These are phyloP conservation scores for Polytrichum formosum DNA, from an alignment of 225 moss, liverwort and hornwort genomes.

Conservation along the genomic window DNA sequence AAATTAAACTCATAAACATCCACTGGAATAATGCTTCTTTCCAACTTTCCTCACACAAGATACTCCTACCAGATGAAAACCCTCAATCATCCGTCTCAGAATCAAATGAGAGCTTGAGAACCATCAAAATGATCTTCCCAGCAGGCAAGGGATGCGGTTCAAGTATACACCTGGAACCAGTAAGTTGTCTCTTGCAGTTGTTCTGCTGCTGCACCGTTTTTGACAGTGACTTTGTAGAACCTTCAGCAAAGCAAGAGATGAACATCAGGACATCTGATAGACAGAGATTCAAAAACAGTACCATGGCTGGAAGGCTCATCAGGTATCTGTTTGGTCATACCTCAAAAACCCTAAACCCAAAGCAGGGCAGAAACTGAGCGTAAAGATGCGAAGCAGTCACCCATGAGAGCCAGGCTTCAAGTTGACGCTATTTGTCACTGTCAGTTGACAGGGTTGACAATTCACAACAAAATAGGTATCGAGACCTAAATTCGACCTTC, in stretches of 20 bases:
- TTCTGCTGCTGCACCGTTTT: neutral
- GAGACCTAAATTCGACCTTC: conserved; percentile 2
- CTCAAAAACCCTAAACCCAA: neutral
- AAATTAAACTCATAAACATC: neutral
- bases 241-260: conserved; percentile 21
- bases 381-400: neutral
- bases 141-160: neutral
- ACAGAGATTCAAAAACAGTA: neutral
- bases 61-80: neutral
- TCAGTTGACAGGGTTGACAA: neutral
- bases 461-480: neutral
- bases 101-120: neutral
- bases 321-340: neutral
- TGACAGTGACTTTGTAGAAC: conserved; percentile 45
- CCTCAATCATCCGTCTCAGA: neutral
- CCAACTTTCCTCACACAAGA: neutral
- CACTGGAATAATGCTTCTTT: neutral
- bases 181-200: conserved; percentile 24
- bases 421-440: neutral
- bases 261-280: neutral
- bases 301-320: neutral
- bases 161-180: conserved; percentile 44
- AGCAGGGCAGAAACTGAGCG: neutral
- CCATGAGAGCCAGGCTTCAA: neutral
- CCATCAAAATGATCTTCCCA: neutral